Evolutionary conservation across 1,284 basidiomycete genomes (phyloP).

Genomic region (Trichosporon coremiiforme): DNA sequence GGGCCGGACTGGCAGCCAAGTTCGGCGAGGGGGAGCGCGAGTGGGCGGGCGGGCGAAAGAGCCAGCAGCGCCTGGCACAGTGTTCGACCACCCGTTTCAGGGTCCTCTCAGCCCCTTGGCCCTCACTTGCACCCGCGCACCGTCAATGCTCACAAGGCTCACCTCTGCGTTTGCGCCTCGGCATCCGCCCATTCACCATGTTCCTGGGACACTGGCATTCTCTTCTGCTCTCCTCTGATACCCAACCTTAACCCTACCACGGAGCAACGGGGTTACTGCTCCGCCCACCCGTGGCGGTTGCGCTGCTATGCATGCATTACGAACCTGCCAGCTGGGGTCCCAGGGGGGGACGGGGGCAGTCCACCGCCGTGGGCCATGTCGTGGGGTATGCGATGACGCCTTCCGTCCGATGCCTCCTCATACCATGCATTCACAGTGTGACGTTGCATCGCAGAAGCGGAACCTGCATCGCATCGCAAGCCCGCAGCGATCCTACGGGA

Average conservation of each 20-base stretch:
- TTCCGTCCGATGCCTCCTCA: conserved; percentile 7
- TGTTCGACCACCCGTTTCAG: not conserved
- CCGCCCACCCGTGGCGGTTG: not conserved
- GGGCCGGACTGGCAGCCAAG: not conserved
- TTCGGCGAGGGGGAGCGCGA: not conserved
- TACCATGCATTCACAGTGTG: not conserved
- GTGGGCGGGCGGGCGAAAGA: not conserved
- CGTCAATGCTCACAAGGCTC: not conserved
- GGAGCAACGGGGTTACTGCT: conserved; percentile 16
- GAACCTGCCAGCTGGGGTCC: not conserved
- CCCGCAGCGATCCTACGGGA: not conserved
- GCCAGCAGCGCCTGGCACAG: not conserved
- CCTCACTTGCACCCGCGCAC: not conserved
- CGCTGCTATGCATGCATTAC: not conserved
- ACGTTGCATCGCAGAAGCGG: not conserved
- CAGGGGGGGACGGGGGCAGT: not conserved
- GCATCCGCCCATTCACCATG: not conserved
- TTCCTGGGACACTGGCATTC: not conserved
- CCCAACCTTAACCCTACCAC: not conserved
- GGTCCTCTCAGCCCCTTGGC: not conserved
- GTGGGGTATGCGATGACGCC: conserved; percentile 11
- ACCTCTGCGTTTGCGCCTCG: no score
- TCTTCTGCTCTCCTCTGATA: not conserved
- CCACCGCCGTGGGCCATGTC: conserved; percentile 1
- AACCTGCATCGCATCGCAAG: not conserved